Percentiles rank a stretch among this genome's conserved stretches.
These are phyloP conservation scores for Amniculicola lignicola DNA, from an alignment of 495 filamentous ascomycete genomes.

Conservation along the genomic window DNA sequence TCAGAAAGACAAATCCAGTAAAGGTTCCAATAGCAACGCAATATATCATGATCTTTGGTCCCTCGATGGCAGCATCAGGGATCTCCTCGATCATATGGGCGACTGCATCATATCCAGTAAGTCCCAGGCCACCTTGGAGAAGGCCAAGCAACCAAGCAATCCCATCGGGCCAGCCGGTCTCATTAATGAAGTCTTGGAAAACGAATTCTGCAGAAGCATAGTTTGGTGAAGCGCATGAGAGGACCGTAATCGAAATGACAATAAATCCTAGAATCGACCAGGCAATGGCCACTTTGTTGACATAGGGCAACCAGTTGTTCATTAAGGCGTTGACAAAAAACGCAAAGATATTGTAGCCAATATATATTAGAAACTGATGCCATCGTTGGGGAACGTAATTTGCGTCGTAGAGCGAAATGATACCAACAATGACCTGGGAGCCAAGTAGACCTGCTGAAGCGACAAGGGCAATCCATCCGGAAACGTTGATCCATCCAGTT, in stretches of 20 bases:
- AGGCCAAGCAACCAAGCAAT: constrained; percentile 53
- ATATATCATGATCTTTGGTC: constrained; percentile 69
- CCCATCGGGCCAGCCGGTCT: constrained; percentile 56
- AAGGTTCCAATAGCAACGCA: constrained; percentile 66
- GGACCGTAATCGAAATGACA: constrained; percentile 65
- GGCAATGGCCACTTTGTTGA: constrained; percentile 62
- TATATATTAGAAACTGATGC: constrained; percentile 75
- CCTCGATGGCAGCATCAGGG: constrained; percentile 61
- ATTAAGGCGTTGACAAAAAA: constrained; percentile 67
- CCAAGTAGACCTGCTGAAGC: constrained; percentile 43
- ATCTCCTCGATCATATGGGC: constrained; percentile 65
- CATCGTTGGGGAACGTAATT: constrained; percentile 56
- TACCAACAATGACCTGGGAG: constrained; percentile 48
- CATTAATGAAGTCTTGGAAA: constrained; percentile 45
- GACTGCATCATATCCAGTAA: constrained; percentile 55
- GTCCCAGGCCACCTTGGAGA: constrained; percentile 53
- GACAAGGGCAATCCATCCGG: constrained; percentile 60
- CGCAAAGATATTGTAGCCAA: constrained; percentile 59
- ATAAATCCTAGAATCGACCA: constrained; percentile 67
- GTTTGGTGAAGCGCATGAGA: constrained; percentile 59
- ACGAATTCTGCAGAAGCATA: constrained; percentile 61
- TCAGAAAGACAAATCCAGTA: constrained; percentile 67
- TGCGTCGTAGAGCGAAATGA: constrained; percentile 46
- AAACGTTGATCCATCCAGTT: constrained; percentile 73
- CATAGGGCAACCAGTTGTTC: constrained; percentile 58